Percentiles rank a stretch among this genome's conserved stretches.
Conservation (phyloP, 495 filamentous ascomycete genomes). For the Aspergillus egyptiacus region DNA sequence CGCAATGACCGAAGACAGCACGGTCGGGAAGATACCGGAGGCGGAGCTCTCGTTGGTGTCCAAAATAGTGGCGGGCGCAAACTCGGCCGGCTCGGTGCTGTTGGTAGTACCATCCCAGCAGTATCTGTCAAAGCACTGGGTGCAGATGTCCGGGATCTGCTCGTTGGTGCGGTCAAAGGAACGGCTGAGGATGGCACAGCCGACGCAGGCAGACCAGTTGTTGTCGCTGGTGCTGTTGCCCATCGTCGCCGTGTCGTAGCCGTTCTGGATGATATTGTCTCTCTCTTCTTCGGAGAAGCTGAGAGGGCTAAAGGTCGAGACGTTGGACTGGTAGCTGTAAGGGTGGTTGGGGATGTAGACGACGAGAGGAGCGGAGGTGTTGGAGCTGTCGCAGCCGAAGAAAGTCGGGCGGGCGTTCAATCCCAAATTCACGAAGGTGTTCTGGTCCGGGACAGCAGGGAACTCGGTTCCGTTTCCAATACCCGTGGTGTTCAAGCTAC, state of each 20-base stretch:
- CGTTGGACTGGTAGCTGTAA: conserved; percentile 64
- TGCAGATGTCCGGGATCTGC: conserved; percentile 59
- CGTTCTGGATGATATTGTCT: conserved; percentile 72
- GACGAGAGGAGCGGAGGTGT: conserved; percentile 57
- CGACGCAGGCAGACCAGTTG: conserved; percentile 71
- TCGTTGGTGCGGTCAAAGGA: conserved; percentile 63
- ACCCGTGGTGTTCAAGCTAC: conserved; percentile 45
- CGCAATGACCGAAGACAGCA: conserved; percentile 20
- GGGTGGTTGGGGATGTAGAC: conserved; percentile 83
- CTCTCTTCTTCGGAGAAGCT: conserved; percentile 55
- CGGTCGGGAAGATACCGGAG: conserved; percentile 13
- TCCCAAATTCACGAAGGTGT: conserved; percentile 79
- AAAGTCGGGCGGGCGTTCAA: conserved; percentile 81
- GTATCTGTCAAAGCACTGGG: conserved; percentile 68
- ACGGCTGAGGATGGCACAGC: conserved; percentile 73
- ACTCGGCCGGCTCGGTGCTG: conserved; percentile 24
- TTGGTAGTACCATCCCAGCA: conserved; percentile 59
- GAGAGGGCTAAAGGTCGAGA: conserved; percentile 62
- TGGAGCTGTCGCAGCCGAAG: conserved; percentile 76
- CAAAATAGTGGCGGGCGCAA: conserved; percentile 20
- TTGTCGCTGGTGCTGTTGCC: conserved; percentile 66
- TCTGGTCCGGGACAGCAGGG: conserved; percentile 67
- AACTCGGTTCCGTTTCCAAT: conserved; percentile 78
- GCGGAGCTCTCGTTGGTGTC: conserved; percentile 11
- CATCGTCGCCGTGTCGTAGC: conserved; percentile 71